Base-by-base conservation (phyloP, 257 asterid species). In the Voacanga thouarsii region DNA sequence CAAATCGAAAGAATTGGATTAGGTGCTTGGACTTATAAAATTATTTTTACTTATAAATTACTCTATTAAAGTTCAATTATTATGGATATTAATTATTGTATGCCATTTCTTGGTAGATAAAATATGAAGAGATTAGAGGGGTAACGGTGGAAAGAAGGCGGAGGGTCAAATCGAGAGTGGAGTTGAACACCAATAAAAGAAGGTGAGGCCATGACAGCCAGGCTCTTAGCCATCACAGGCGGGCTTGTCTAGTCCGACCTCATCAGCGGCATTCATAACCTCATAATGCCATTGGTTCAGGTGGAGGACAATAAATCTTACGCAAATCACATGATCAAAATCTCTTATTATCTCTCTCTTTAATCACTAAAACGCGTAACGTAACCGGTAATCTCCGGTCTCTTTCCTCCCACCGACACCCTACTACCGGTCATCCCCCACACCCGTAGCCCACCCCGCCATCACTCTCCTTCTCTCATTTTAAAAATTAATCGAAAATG, bases 301-400 rank as follows among this genome's bases (percentile, higher is more conserved):
- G 24, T 55, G 61, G 61, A 55, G 61, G 26, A 15, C 47, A 65
- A 65, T 65, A 15, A 65, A 15, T 23, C 47, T 41, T 24, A 12
- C 41, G 39, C 37, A 24, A 61, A 61, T 30, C 69, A 63, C 69
- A 63, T 63, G 44, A 28, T 26, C 69, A 28, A 28, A 12, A 57
- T 12, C 65, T 57, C 53, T 47, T 33, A 55, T 55, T 55, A 55
- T 56, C 63, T 56, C 7, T 21, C 26, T 21, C 23, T 0, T 33
- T 21, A 65, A 23, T 65, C 71, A n/a, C 44, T 55, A 18, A 69
- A 60, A 83, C 74, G 87, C 86, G 92, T 83, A 83, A 74, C 85
- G 85, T 82, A 87, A 88, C 93, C 88, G 92, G 93, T 74, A 83
- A 68, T 73, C 77, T 80, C 92, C 94, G 89, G 96, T 92, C 85